Base-by-base conservation (phyloP, 164 flowering plant genomes). In the Kalanchoe fedtschenkoi region DNA sequence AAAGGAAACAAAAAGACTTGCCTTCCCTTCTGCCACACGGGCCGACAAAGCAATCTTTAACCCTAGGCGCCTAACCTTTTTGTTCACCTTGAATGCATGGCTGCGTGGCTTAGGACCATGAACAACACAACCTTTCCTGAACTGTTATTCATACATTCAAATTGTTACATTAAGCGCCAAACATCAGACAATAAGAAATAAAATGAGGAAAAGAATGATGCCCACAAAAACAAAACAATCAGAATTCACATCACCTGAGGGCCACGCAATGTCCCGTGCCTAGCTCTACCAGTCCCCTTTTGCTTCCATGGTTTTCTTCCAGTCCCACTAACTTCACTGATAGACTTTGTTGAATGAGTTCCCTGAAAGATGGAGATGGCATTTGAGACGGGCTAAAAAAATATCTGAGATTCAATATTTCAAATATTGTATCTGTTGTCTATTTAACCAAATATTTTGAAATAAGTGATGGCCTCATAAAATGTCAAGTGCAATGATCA, bases 91-190 rank as follows among this genome's bases (percentile, higher is more conserved):
- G 60, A 88, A 62, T 47, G 96, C 98, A 85, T 93, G 97, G 71
- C 96, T 90, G 66, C 90, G 76, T 60, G 98, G 97, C 73, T 93
- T 93, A 37, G 98, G 98, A 9, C 96, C 98, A 76, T 93, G 98
- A 96, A 85, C 90, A 47, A 73, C 69, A 62, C 80, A 81, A 75
- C 98, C 98, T 65, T 78, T 80, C 60, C 96, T 79, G 44, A 88
- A 89, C 98, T 92, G 88, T 83, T 67, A 66, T 57, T 39, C 61
- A 71, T 51, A 24, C 28, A 65, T 51, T 24, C 56, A 51, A 51
- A 22, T n/a, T 24, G 9, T 22, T 47, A 8, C 44, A 4, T 38
- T 61, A 41, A 6, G 33, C 16, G 8, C 62, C 24, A 65, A 46
- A 21, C 34, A 37, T 17, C 21, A 56, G 2, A 33, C 5, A 51